phyloP scores from a whole-genome alignment of 306 rosid genomes.

The Sphenostylis stenocarpa region DNA sequence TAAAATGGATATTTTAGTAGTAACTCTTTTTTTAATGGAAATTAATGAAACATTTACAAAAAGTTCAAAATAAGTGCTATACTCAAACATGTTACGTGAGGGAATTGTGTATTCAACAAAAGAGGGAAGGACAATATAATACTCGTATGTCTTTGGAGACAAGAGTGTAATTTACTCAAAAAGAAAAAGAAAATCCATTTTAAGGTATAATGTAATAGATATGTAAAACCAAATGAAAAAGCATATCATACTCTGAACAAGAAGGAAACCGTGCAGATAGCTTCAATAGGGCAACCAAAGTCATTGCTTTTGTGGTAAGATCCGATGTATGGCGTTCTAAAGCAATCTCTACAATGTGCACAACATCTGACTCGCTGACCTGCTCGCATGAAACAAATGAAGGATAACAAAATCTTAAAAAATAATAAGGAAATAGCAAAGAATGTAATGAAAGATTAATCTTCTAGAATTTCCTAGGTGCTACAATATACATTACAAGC shows the following conservation, averaged over 20 bases:
- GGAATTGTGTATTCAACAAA: no score
- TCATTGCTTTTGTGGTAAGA: background rate
- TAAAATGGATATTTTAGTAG: background rate
- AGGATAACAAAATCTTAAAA: background rate
- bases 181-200: background rate
- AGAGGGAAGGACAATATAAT: no score
- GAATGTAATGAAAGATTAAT: background rate
- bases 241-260: background rate
- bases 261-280: slow-evolving; percentile 3
- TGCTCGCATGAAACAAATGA: background rate
- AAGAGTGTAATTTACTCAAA: background rate
- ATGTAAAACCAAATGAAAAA: background rate
- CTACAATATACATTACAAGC: background rate
- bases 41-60: no score
- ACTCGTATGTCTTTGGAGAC: no score
- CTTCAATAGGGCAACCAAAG: slow-evolving; percentile 10
- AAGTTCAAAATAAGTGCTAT: no score
- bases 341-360: background rate
- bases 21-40: background rate
- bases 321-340: background rate
- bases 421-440: background rate
- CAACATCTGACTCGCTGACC: slow-evolving; percentile 6
- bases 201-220: background rate
- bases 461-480: background rate
- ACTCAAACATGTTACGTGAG: no score